Percentiles rank a stretch among this genome's conserved stretches.
phyloP scores from a whole-genome alignment of 2,329 filamentous ascomycete genomes.

The Zymoseptoria passerinii region DNA sequence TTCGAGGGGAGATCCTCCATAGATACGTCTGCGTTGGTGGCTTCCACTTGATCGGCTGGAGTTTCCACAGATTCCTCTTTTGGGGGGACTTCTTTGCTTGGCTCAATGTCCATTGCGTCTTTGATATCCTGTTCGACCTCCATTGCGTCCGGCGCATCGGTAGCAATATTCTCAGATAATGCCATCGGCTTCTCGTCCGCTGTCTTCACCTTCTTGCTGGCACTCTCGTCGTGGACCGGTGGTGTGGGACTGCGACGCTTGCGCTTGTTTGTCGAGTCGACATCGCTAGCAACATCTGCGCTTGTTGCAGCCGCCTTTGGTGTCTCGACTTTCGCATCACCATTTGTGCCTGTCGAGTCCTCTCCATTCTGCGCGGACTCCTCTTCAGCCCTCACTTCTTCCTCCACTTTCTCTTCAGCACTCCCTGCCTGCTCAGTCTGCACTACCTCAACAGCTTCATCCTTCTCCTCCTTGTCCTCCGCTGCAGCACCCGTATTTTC shows the following conservation, averaged over 20 bases:
- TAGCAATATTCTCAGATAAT: conserved; percentile 13
- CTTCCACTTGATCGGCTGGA: background rate
- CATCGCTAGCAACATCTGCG: conserved; percentile 6
- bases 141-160: conserved; percentile 24
- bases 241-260: conserved; percentile 26
- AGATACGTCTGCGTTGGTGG: background rate
- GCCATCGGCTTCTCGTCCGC: conserved; percentile 29
- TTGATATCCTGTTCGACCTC: conserved; percentile 13
- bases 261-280: conserved; percentile 22
- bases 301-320: background rate
- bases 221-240: conserved; percentile 22
- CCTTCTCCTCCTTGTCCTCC: conserved; percentile 2
- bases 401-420: conserved; percentile 6
- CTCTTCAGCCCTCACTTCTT: background rate
- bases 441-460: conserved; percentile 11
- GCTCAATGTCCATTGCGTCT: background rate
- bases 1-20: conserved; percentile 1
- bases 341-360: background rate
- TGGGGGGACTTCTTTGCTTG: background rate
- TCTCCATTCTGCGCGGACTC: background rate
- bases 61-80: background rate
- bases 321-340: background rate
- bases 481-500: conserved; percentile 3
- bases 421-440: conserved; percentile 11
- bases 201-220: conserved; percentile 38